Conservation (phyloP, 352 stramenopile species). For the Plasmopara muralis region DNA sequence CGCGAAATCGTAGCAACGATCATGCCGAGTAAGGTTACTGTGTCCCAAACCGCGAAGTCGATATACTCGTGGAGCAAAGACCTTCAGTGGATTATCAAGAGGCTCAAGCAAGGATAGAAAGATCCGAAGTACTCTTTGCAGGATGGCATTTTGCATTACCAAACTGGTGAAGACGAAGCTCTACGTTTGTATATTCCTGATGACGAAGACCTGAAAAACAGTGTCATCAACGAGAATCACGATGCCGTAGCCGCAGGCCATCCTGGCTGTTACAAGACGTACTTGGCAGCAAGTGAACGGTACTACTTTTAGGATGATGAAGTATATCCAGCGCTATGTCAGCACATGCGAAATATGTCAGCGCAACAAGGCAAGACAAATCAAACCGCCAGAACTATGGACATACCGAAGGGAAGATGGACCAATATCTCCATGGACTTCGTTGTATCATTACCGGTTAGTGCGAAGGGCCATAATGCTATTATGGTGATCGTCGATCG, state of each 20-base stretch:
- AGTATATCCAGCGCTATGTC: slow-evolving; percentile 21
- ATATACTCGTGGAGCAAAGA: neutral
- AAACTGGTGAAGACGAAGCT: slow-evolving; percentile 2
- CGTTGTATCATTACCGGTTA: neutral
- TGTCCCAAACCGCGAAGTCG: neutral
- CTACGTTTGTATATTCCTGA: slow-evolving; percentile 8
- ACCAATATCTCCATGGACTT: neutral
- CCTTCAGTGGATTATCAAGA: slow-evolving; percentile 2
- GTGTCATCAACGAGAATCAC: slow-evolving; percentile 12
- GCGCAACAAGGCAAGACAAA: slow-evolving; percentile 13
- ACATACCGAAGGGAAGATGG: neutral
- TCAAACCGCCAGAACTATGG: neutral
- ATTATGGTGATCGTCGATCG: neutral
- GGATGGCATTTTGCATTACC: slow-evolving; percentile 3
- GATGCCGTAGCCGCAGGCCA: slow-evolving; percentile 5
- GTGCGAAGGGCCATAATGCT: neutral
- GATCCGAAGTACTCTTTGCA: neutral
- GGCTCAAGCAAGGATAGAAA: neutral
- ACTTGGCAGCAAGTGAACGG: neutral
- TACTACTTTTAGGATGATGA: slow-evolving; percentile 3
- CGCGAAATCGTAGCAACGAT: slow-evolving; percentile 8
- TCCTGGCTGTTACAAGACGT: neutral
- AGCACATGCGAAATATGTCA: slow-evolving; percentile 18
- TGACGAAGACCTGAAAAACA: slow-evolving; percentile 14
- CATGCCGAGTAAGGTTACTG: neutral